Base-by-base conservation (phyloP, 495 filamentous ascomycete species). In the Penicillium tannophilum region DNA sequence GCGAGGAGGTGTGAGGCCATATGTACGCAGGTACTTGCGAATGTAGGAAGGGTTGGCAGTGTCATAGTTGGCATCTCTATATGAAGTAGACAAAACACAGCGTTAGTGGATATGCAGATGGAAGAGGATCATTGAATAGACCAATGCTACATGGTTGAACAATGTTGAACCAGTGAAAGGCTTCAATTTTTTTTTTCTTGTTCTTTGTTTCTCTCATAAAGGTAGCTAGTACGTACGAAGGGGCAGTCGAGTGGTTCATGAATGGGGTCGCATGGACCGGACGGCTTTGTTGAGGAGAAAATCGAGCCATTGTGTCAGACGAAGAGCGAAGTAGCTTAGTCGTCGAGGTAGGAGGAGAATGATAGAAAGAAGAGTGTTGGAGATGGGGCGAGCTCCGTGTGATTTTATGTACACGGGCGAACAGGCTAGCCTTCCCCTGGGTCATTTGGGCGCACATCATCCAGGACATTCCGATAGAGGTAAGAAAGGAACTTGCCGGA, bases 1-100 rank as follows among this genome's bases (percentile, higher is more conserved):
- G 60, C 79, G 82, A 17, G 89, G 89, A 59, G 89, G 88, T 42
- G 82, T 86, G 63, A 91, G 74, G 59, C 89, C 89, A 70, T 90
- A 87, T 23, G 88, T 89, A 63, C 81, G 78, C 52, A 90, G 82
- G 68, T 87, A 85, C 64, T 83, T 86, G 71, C 89, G 84, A 44
- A 88, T 84, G 58, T 86, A 83, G 55, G 78, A 66, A 17, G 85
- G 79, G 68, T 87, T 79, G 56, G 86, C 80, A 42, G 87, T 89
- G 68, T 89, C 87, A 59, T 76, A 83, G 63, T 80, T 78, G 54
- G 78, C 69, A 35, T 76, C 72, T 61, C 76, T 78, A 57, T 58
- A 35, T 55, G 36, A 9, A 54, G 48, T 24, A 41, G 33, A 16
- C 17, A 35, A 2, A 7, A 20, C 1, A 31, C 33, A 6, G 17